A percentile compares a stretch with the other conserved stretches of the same genome.
Conservation (phyloP, 2,329 filamentous ascomycete species). For the Dactylellina haptotyla region DNA sequence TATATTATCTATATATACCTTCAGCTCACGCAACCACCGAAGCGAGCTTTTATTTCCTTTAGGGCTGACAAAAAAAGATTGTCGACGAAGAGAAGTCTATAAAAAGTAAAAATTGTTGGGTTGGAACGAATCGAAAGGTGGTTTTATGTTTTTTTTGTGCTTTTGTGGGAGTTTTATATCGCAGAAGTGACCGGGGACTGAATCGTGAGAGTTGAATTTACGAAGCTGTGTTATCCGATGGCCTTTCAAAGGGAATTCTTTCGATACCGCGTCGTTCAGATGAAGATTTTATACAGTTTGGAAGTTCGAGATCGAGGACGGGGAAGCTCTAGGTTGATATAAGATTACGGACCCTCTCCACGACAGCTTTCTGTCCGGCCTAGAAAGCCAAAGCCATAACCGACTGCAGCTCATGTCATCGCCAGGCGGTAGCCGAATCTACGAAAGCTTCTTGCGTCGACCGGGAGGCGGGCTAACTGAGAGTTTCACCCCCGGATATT, state of each 20-base stretch:
- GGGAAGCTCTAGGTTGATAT: conserved; percentile 41
- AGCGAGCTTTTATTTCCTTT: conserved; percentile 25
- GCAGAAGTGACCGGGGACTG: conserved; percentile 49
- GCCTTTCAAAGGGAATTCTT: conserved; percentile 36
- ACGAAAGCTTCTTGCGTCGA: conserved; percentile 46
- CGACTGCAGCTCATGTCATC: conserved; percentile 8
- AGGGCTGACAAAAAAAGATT: conserved; percentile 32
- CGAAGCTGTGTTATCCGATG: conserved; percentile 53
- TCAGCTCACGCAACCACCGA: conserved; percentile 15
- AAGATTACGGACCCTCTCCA: conserved; percentile 38
- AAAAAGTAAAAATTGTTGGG: conserved; percentile 27
- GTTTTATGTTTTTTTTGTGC: conserved; percentile 25
- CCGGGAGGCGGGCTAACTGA: conserved; percentile 13
- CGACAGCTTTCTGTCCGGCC: conserved; percentile 20
- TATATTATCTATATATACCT: conserved; percentile 33
- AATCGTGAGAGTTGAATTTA: conserved; percentile 26
- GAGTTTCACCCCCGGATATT: conserved; percentile 21
- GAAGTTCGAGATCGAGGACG: neutral
- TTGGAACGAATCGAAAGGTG: conserved; percentile 34
- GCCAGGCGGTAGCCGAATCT: conserved; percentile 33
- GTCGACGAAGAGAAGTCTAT: neutral
- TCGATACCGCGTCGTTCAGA: neutral
- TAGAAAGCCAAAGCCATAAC: conserved; percentile 8
- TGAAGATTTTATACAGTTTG: conserved; percentile 41
- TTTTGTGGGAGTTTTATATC: conserved; percentile 23